phyloP scores from a whole-genome alignment of 495 filamentous ascomycete genomes.

The Aspergillus indologenus region DNA sequence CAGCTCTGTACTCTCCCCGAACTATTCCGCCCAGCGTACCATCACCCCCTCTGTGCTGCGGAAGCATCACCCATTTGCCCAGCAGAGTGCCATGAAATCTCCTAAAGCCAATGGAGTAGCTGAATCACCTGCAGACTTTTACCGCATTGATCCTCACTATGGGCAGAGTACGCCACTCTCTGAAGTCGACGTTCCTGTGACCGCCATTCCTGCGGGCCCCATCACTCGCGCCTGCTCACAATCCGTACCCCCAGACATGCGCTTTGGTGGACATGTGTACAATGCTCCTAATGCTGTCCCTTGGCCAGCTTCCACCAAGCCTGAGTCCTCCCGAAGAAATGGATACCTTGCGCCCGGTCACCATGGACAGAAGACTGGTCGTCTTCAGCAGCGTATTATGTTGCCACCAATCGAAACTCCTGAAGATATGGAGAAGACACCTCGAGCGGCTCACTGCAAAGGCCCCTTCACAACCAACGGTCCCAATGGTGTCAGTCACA shows the following conservation, averaged over 20 bases:
- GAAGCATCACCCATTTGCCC: too few relatives aligned
- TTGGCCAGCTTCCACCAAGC: constrained; percentile 24
- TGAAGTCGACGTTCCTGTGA: constrained; percentile 85
- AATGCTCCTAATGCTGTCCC: constrained; percentile 13
- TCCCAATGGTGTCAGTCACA: constrained; percentile 55
- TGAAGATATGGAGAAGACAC: constrained; percentile 24
- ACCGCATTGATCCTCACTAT: constrained; percentile 47
- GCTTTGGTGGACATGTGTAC: constrained; percentile 32
- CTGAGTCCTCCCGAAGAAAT: constrained; percentile 13
- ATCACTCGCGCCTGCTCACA: constrained; percentile 72
- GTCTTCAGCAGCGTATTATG: constrained; percentile 17
- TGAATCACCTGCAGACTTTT: constrained; percentile 32
- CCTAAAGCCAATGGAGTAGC: constrained; percentile 40
- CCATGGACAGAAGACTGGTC: too few relatives aligned
- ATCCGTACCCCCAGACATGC: constrained; percentile 93
- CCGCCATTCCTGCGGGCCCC: constrained; percentile 64
- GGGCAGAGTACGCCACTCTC: constrained; percentile 78
- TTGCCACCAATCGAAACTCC: constrained; percentile 31
- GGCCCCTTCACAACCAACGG: too few relatives aligned
- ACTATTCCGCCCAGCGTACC: constrained; percentile 14
- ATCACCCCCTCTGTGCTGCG: constrained; percentile 15
- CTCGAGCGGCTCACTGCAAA: too few relatives aligned
- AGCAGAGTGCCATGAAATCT: too few relatives aligned
- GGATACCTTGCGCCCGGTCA: too few relatives aligned
- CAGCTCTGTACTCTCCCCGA: too few relatives aligned